phyloP scores from a whole-genome alignment of 225 moss, liverwort and hornwort genomes.

The Neckera pumila region DNA sequence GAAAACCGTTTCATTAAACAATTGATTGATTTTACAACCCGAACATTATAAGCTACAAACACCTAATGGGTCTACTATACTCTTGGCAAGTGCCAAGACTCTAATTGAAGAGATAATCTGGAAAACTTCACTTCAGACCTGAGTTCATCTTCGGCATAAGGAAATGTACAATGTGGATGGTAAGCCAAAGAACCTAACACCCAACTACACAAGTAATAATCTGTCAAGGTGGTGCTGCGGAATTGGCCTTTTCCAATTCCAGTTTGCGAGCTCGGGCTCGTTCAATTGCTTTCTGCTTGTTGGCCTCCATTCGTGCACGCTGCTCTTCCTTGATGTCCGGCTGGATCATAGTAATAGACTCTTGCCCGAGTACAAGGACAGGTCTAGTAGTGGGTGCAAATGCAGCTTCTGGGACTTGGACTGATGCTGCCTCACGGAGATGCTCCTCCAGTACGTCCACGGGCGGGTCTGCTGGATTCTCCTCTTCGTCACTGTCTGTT shows the following conservation, averaged over 20 bases:
- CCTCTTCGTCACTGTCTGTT: background rate
- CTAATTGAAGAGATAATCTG: background rate
- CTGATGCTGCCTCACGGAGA: background rate
- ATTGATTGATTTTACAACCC: background rate
- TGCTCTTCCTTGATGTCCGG: conserved; percentile 43
- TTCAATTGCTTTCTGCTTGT: conserved; percentile 49
- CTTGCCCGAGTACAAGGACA: conserved; percentile 11
- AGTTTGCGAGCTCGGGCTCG: conserved; percentile 32
- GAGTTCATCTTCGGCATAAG: background rate
- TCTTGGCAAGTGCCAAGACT: background rate
- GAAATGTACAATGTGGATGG: background rate
- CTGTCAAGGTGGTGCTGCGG: background rate
- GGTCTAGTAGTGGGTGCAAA: background rate
- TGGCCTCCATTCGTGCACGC: conserved; percentile 49
- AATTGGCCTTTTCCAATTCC: conserved; percentile 11
- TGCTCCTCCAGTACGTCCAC: conserved; percentile 25
- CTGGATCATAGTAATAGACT: background rate
- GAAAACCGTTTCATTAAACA: background rate
- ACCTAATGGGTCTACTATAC: background rate
- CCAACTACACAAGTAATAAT: background rate
- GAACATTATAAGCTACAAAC: background rate
- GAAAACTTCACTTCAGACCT: background rate
- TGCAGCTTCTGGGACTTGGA: background rate
- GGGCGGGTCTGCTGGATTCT: conserved; percentile 20
- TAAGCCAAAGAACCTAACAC: background rate